These are phyloP conservation scores for Cadophora sp. DNA, from an alignment of 2,329 filamentous ascomycete species.

Conservation along the genomic window DNA sequence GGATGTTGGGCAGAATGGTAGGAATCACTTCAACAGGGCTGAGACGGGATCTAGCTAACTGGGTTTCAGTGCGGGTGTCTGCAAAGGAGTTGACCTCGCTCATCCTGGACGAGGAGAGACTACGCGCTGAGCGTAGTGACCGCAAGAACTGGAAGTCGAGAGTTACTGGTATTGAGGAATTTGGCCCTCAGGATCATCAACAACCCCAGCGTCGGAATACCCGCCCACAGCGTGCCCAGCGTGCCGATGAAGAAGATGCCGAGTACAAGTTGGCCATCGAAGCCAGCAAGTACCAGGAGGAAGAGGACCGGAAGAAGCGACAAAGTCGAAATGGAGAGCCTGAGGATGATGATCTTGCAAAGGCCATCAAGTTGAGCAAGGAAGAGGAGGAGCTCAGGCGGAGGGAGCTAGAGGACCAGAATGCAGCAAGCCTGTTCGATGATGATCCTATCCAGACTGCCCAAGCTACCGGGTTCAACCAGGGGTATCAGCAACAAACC, in stretches of 20 bases:
- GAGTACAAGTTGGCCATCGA: conserved; percentile 92
- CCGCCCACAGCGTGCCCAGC: conserved; percentile 57
- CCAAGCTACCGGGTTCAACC: conserved; percentile 89
- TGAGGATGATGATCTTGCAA: conserved; percentile 88
- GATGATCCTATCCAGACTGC: conserved; percentile 64
- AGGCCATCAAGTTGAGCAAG: conserved; percentile 93
- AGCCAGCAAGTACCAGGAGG: conserved; percentile 93
- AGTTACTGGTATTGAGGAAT: conserved; percentile 91
- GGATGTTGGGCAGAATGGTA: conserved; percentile 97
- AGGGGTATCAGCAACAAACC: conserved; percentile 96
- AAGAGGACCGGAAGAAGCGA: conserved; percentile 83
- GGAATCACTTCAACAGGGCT: conserved; percentile 40
- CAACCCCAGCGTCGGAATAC: conserved; percentile 52
- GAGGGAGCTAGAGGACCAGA: conserved; percentile 85
- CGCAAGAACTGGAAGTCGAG: conserved; percentile 96
- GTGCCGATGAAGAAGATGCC: conserved; percentile 81
- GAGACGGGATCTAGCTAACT: conserved; percentile 39
- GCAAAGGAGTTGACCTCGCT: conserved; percentile 95
- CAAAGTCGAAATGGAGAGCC: conserved; percentile 60
- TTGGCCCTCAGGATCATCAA: conserved; percentile 55
- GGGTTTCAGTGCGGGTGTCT: conserved; percentile 79
- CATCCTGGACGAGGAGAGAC: conserved; percentile 90
- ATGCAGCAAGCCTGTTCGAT: conserved; percentile 88
- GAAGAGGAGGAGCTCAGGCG: conserved; percentile 92
- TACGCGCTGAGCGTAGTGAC: conserved; percentile 89